A percentile compares a stretch with the other conserved stretches of the same genome.
Evolutionary conservation across 768 basidiomycete genomes (phyloP).

Genomic region (Lentinula boryana): DNA sequence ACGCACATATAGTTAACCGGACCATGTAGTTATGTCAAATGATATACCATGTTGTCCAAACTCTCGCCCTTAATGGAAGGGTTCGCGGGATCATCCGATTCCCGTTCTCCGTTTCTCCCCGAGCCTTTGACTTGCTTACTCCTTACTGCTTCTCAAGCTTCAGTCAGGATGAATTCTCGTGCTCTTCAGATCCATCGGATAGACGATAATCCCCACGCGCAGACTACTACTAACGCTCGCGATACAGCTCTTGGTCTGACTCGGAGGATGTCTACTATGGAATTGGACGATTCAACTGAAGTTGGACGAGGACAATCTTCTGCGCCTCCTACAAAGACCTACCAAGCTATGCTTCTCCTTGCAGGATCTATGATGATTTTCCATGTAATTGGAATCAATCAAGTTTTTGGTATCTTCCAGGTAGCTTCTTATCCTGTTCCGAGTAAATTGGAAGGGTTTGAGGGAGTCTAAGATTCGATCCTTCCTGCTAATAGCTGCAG

Average conservation of each 20-base stretch:
- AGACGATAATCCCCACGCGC: too few relatives aligned
- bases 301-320: neutral
- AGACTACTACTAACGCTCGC: too few relatives aligned
- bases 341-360: conserved; percentile 29
- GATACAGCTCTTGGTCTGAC: too few relatives aligned
- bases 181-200: neutral
- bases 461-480: neutral
- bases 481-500: neutral
- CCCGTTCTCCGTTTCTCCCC: neutral
- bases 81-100: neutral
- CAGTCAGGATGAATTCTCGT: neutral
- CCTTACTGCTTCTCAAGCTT: neutral
- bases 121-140: neutral
- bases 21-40: too few relatives aligned
- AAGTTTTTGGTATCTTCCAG: conserved; percentile 38
- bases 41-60: too few relatives aligned
- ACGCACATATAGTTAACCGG: too few relatives aligned
- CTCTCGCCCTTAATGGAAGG: too few relatives aligned
- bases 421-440: conserved; percentile 15
- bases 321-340: conserved; percentile 17
- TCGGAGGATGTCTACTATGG: neutral
- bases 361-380: conserved; percentile 39
- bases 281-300: neutral
- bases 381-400: conserved; percentile 38
- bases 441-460: neutral